A percentile compares a stretch with the other conserved stretches of the same genome.
phyloP scores from a whole-genome alignment of 768 basidiomycete genomes.

The Leccinum incarnatum region DNA sequence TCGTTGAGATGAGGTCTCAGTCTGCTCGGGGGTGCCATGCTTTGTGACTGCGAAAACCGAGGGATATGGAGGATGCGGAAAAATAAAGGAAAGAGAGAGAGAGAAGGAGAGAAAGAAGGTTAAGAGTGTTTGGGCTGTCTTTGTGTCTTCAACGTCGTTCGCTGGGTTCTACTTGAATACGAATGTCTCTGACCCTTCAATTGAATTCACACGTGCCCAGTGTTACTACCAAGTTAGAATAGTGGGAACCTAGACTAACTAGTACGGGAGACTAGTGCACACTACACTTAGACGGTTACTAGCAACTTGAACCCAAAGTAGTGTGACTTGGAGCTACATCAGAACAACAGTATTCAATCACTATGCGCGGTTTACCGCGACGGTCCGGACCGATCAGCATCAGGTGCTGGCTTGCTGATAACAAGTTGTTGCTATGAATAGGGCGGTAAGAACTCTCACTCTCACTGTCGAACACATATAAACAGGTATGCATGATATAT shows the following conservation, averaged over 20 bases:
- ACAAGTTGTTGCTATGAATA: slow-evolving; percentile 13
- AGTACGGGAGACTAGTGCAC: too few species aligned
- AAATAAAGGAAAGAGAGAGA: not conserved
- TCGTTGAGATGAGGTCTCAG: slow-evolving; percentile 28
- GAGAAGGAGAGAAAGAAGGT: not conserved
- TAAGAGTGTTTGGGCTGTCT: not conserved
- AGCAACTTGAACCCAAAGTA: too few species aligned
- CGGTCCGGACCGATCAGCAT: not conserved
- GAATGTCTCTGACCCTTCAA: not conserved
- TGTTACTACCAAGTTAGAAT: too few species aligned
- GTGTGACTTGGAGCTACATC: too few species aligned
- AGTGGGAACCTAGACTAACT: too few species aligned
- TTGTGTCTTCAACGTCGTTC: not conserved
- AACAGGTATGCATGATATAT: not conserved
- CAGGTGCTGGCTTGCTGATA: slow-evolving; percentile 1
- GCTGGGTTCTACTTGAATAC: not conserved
- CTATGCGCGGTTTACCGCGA: not conserved
- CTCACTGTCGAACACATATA: not conserved
- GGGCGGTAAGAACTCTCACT: slow-evolving; percentile 13
- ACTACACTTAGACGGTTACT: too few species aligned
- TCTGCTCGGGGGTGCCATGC: slow-evolving; percentile 26
- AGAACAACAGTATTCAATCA: too few species aligned
- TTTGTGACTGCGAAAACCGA: not conserved
- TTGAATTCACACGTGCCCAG: slow-evolving; percentile 16
- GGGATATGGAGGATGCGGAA: not conserved